Base-by-base conservation (phyloP, 2,329 filamentous ascomycete genomes). In the Verticillium alfalfae region DNA sequence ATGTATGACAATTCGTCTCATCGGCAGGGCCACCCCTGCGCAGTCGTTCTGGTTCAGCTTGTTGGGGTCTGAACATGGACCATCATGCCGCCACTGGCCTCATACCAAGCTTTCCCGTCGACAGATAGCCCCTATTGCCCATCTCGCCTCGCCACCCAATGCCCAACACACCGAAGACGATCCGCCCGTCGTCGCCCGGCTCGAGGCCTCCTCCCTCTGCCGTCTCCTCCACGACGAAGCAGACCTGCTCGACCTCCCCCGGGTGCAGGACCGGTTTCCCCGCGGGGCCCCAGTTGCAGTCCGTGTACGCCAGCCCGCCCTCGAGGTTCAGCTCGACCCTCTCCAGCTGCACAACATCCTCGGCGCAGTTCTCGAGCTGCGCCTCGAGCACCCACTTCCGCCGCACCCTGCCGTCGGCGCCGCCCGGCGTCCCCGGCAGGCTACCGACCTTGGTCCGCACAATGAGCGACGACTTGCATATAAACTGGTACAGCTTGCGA, bases 401-500 rank as follows among this genome's bases (percentile, higher is more conserved):
- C 62, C 66, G 61, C 22, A 15, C 59, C 52, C 60, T 37, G 76
- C 18, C 56, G 13, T 58, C 56, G 26, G 26, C 12, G 76, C 68
- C 2, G 26, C 78, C 73, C 52, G 18, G 63, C 34, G 31, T 62
- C 36, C 60, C 57, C 16, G 81, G 71, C 61, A 92, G 71, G 59
- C 87, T 82, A 3, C 90, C 91, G 3, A 92, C 86, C 74, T 98
- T 99, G 1, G 94, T 97, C 65, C 94, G 83, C 63, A 99, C 94
- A 65, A 93, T 92, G 67, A 99, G 80, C 63, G 93, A 90, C 45
- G 92, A 87, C 78, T 96, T 94, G 71, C 93, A 95, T 61, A 96
- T 88, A 72, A 99, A 99, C 74, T 98, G 95, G 75, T 98, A 99
- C 63, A 99, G 79, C 78, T 98, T 98, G 67, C 94, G 83, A 72